Evolutionary conservation across 2,329 filamentous ascomycete genomes (phyloP).

Genomic region (Phoma herbarum): DNA sequence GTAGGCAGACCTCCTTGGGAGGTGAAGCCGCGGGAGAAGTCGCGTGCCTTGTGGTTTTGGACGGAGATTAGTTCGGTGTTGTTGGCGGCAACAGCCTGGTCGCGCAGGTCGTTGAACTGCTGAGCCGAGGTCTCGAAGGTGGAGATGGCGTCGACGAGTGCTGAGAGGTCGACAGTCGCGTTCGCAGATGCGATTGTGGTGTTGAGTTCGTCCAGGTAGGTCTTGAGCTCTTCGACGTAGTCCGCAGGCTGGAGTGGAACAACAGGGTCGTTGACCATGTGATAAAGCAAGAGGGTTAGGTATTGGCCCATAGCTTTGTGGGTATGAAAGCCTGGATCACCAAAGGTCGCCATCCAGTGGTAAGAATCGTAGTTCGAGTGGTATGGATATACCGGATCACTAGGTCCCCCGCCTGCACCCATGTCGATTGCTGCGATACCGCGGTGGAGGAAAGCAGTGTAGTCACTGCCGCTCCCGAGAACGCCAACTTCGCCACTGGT

Average conservation of each 20-base stretch:
- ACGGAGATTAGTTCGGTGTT: slow-evolving; percentile 42
- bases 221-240: slow-evolving; percentile 51
- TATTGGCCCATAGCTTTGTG: slow-evolving; percentile 62
- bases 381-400: slow-evolving; percentile 58
- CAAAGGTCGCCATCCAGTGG: slow-evolving; percentile 62
- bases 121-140: slow-evolving; percentile 45
- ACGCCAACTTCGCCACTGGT: slow-evolving; percentile 52
- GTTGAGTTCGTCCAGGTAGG: slow-evolving; percentile 49
- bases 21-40: slow-evolving; percentile 58
- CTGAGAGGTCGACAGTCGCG: slow-evolving; percentile 42
- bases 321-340: slow-evolving; percentile 60
- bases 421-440: slow-evolving; percentile 56
- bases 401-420: slow-evolving; percentile 49
- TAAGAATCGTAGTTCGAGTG: slow-evolving; percentile 60
- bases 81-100: slow-evolving; percentile 39
- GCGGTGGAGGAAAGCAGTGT: slow-evolving; percentile 57
- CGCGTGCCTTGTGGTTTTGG: slow-evolving; percentile 57
- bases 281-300: slow-evolving; percentile 55
- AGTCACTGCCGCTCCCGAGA: slow-evolving; percentile 58
- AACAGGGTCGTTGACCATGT: slow-evolving; percentile 51
- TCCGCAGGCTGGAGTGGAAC: slow-evolving; percentile 52
- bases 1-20: slow-evolving; percentile 57
- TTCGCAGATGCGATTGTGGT: slow-evolving; percentile 40
- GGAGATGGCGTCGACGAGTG: slow-evolving; percentile 48
- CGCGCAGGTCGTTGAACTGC: slow-evolving; percentile 42